Conservation (phyloP, 306 rosid genomes). For the Pueraria montana region DNA sequence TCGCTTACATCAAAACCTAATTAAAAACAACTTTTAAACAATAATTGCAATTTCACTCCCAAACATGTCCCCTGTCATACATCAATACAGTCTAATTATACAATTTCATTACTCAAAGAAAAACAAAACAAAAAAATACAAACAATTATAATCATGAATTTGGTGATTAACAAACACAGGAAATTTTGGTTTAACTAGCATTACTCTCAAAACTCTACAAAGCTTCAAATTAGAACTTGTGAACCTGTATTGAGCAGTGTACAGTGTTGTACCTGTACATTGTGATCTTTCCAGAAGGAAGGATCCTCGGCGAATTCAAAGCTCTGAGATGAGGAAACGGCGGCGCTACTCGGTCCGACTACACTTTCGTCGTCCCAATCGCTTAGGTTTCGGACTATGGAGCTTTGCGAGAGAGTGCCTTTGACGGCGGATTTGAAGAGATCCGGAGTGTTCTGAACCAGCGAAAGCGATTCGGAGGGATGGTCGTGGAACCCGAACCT, state of each 20-base stretch:
- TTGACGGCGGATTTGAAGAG: conserved; percentile 68
- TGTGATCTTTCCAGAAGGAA: conserved; percentile 96
- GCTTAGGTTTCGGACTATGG: conserved; percentile 62
- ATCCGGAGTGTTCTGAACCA: conserved; percentile 73
- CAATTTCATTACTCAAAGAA: neutral
- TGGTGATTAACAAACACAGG: neutral
- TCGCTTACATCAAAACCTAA: conserved; percentile 19
- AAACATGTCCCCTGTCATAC: neutral
- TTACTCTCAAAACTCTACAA: neutral
- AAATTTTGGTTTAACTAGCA: neutral
- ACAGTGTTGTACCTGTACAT: conserved; percentile 77
- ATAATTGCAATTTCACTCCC: neutral
- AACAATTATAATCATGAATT: neutral
- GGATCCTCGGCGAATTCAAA: conserved; percentile 90
- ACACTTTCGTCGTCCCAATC: conserved; percentile 62
- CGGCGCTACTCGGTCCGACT: conserved; percentile 48
- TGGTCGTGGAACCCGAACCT: conserved; percentile 86
- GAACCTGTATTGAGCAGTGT: neutral
- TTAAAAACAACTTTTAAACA: neutral
- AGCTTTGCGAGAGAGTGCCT: conserved; percentile 56
- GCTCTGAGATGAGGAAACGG: conserved; percentile 62
- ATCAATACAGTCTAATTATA: neutral
- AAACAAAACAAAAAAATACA: neutral
- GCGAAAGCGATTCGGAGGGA: conserved; percentile 56
- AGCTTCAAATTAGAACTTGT: neutral